These are phyloP conservation scores for Talaromyces stipitatus DNA, from an alignment of 495 filamentous ascomycete genomes.

Conservation along the genomic window DNA sequence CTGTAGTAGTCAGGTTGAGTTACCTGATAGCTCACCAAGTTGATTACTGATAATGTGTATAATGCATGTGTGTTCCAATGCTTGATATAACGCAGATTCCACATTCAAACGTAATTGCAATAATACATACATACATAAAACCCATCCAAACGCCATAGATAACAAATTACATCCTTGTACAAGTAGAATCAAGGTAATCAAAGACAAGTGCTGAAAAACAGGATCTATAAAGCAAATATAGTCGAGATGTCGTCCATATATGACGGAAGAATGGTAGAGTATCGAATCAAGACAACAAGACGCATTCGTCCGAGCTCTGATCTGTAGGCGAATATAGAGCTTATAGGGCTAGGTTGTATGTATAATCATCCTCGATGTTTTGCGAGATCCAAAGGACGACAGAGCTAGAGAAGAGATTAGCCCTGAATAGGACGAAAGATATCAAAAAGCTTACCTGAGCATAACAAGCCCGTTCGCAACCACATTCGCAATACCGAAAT, in stretches of 20 bases:
- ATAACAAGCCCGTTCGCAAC: constrained; percentile 81
- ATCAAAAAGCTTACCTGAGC: constrained; percentile 58
- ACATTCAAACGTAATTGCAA: neutral
- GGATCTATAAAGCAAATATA: neutral
- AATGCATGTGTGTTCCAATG: too few relatives aligned
- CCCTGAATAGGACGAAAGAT: constrained; percentile 7
- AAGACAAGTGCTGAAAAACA: neutral
- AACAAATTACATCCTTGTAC: neutral
- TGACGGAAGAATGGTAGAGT: too few relatives aligned
- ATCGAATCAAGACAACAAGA: neutral
- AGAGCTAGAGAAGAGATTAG: constrained; percentile 45
- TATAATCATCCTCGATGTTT: constrained; percentile 99
- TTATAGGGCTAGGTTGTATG: constrained; percentile 86
- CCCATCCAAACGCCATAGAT: neutral
- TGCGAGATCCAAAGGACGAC: constrained; percentile 93
- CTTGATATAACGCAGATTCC: neutral
- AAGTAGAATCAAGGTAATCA: neutral
- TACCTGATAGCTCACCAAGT: too few relatives aligned
- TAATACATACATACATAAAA: neutral
- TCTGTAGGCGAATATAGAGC: neutral
- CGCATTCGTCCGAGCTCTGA: neutral
- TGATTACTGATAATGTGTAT: too few relatives aligned
- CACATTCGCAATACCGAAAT: constrained; percentile 91
- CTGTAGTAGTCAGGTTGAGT: too few relatives aligned
- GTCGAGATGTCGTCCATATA: too few relatives aligned